These are phyloP conservation scores for Setomelanomma holmii DNA, from an alignment of 2,329 filamentous ascomycete species.

Conservation along the genomic window DNA sequence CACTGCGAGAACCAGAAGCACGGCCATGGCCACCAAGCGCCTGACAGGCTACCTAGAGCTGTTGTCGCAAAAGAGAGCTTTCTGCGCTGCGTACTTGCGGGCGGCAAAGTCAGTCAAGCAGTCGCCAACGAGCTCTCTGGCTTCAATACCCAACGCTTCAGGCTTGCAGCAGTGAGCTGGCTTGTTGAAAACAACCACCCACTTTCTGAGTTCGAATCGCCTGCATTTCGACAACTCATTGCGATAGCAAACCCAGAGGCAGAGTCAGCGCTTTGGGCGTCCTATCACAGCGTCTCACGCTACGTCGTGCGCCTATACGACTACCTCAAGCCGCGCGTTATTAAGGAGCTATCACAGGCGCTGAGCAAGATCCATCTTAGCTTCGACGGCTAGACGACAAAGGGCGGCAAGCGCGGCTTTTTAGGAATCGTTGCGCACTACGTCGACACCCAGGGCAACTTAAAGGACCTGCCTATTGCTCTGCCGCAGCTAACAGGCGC, in stretches of 20 bases:
- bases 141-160: no score
- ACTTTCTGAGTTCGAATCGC: not conserved
- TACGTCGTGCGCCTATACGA: not conserved
- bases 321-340: not conserved
- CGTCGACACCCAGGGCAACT: not conserved
- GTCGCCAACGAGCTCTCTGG: not conserved
- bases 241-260: not conserved
- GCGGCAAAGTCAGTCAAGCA: not conserved
- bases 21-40: not conserved
- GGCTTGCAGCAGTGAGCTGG: not conserved
- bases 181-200: constrained; percentile 1
- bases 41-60: not conserved
- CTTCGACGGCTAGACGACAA: no score
- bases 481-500: no score
- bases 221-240: not conserved
- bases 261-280: not conserved
- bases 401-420: constrained; percentile 11
- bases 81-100: not conserved
- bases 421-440: constrained; percentile 14
- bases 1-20: not conserved
- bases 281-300: not conserved
- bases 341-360: no score
- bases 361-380: no score
- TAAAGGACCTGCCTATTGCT: constrained; percentile 4
- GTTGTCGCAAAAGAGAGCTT: not conserved